A percentile compares a stretch with the other conserved stretches of the same genome.
Conservation (phyloP, 352 stramenopile species). For the Globisporangium nodosum region DNA sequence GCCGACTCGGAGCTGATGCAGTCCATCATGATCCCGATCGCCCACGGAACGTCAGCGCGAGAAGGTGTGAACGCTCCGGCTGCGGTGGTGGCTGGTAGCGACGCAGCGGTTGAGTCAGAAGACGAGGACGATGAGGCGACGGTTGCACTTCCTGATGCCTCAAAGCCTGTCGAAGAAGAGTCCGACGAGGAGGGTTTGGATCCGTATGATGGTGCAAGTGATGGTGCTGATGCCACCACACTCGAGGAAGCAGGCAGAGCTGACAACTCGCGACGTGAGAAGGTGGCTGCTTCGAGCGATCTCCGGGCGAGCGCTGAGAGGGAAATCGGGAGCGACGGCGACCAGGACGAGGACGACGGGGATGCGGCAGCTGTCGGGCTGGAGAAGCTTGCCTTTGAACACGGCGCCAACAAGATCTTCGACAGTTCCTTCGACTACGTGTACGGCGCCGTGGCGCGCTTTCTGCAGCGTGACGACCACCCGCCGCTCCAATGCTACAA, state of each 20-base stretch:
- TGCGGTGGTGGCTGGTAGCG: not conserved
- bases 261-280: conserved; percentile 2
- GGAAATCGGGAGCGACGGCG: not conserved
- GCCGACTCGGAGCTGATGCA: conserved; percentile 54
- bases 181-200: conserved; percentile 31
- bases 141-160: not conserved
- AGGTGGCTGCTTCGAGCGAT: not conserved
- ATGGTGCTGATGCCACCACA: too few relatives aligned
- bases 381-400: conserved; percentile 13
- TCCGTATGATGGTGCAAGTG: conserved; percentile 1
- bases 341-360: conserved; percentile 5
- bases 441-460: conserved; percentile 53
- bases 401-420: conserved; percentile 19
- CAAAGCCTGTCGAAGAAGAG: conserved; percentile 17
- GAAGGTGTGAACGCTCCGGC: not conserved
- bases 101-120: conserved; percentile 1
- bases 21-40: not conserved
- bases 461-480: conserved; percentile 60
- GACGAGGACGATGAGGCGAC: conserved; percentile 17
- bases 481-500: conserved; percentile 55
- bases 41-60: not conserved
- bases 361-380: not conserved
- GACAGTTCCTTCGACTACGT: conserved; percentile 48
- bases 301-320: not conserved
- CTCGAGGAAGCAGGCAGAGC: not conserved